Evolutionary conservation across 228 moss, liverwort and hornwort genomes (phyloP).

Genomic region (Sphagnum magellanicum): DNA sequence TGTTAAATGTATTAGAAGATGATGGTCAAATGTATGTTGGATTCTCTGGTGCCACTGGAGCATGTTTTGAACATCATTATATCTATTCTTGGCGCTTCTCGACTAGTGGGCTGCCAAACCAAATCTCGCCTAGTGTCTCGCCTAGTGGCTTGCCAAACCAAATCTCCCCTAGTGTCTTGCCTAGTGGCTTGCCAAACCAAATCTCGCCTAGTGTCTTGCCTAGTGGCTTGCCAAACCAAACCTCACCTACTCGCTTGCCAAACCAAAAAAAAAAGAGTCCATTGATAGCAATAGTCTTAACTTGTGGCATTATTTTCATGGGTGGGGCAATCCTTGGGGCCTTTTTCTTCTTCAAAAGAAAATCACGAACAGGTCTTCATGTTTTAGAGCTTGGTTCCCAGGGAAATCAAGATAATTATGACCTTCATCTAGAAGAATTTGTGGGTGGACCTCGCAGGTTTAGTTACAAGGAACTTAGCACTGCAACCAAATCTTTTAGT

Average conservation of each 20-base stretch:
- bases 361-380: neutral
- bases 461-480: slow-evolving; percentile 26
- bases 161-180: neutral
- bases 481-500: slow-evolving; percentile 36
- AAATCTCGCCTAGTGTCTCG: neutral
- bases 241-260: neutral
- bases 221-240: neutral
- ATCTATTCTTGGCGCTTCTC: slow-evolving; percentile 10
- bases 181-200: slow-evolving; percentile 5
- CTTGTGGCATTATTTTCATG: neutral
- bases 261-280: too few species aligned
- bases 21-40: slow-evolving; percentile 7
- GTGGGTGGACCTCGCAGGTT: slow-evolving; percentile 26
- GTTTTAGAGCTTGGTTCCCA: neutral
- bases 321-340: neutral
- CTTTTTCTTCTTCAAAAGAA: slow-evolving; percentile 1
- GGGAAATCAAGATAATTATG: neutral
- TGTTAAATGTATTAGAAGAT: neutral
- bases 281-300: too few species aligned
- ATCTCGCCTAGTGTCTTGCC: too few species aligned
- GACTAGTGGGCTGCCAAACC: slow-evolving; percentile 9
- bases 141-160: slow-evolving; percentile 8
- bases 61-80: neutral
- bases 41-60: neutral
- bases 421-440: slow-evolving; percentile 3